These are phyloP conservation scores for Ochetophila trinervis DNA, from an alignment of 306 rosid genomes.

Conservation along the genomic window DNA sequence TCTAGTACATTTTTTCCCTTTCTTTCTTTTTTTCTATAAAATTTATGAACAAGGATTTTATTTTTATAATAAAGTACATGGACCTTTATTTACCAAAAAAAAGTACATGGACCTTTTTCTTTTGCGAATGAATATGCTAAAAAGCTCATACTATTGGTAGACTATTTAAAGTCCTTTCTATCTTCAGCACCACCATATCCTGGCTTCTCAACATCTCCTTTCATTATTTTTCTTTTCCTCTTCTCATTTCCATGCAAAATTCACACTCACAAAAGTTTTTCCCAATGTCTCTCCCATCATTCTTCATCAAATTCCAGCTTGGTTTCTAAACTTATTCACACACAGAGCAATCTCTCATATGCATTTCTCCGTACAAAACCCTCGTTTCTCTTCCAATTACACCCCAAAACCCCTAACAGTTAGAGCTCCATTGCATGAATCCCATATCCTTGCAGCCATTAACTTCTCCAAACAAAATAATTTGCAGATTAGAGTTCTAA, in stretches of 20 bases:
- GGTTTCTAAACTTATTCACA: neutral
- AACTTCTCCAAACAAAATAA: conserved; percentile 15
- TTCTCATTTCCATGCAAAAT: neutral
- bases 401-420: conserved; percentile 40
- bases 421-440: conserved; percentile 31
- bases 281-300: conserved; percentile 9
- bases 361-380: conserved; percentile 34
- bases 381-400: conserved; percentile 35
- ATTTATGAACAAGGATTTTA: too few relatives aligned
- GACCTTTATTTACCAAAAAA: too few relatives aligned
- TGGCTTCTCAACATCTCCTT: neutral
- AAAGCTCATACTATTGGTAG: too few relatives aligned
- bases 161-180: too few relatives aligned
- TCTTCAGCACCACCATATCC: too few relatives aligned
- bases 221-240: neutral
- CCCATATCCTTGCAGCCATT: conserved; percentile 25
- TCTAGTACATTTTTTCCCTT: too few relatives aligned
- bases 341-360: conserved; percentile 20
- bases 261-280: neutral
- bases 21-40: too few relatives aligned
- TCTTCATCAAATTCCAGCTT: neutral
- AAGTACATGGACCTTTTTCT: too few relatives aligned
- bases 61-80: too few relatives aligned
- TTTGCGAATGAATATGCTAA: too few relatives aligned
- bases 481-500: conserved; percentile 14